Base-by-base conservation (phyloP, 225 moss, liverwort and hornwort species). In the Pseudisothecium myosuroides region DNA sequence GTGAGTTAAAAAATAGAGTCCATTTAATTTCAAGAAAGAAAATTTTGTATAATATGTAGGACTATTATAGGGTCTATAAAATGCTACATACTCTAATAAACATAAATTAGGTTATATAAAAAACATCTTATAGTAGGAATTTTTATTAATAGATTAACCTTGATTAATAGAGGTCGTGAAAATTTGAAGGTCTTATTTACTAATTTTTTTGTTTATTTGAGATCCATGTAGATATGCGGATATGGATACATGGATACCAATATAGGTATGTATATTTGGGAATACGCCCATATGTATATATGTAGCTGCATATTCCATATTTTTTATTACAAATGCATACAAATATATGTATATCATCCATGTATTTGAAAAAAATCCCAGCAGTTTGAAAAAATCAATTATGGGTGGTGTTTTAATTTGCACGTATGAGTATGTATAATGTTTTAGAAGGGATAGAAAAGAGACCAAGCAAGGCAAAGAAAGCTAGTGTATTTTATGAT, bases 221-320 rank as follows among this genome's bases (percentile, higher is more conserved):
- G 18, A 11, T 31, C 47, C 6, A 11, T 49, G 6, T 11, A 0
- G 18, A 75, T 47, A 31, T 47, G 3, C 1, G 0, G 1, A 41
- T 71, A 41, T 41, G 1, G 8, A 71, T 72, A 43, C 3, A 72
- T 5, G 1, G 0, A 31, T 31, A 31, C 2, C 12, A 32, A 49
- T 19, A 12, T 32, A 4, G 75, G 0, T 31, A 12, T 19, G 29
- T 2, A 31, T 11, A 12, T 75, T 49, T 75, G 1, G 19, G 45
- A 3, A 27, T 6, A 29, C 0, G 0, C 10, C 16, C 5, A 28
- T 29, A 29, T 1, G 1, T 39, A 6, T 0, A 45, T 1, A 45
- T 45, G 17, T 1, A 45, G 0, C 2, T 45, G 3, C 10, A 6
- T 18, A 74, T 47, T 0, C 6, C 2, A 17, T 17, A 73, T 29